Evolutionary conservation across 78 protist species (phyloP).

Genomic region (Dictyostelium purpureum): DNA sequence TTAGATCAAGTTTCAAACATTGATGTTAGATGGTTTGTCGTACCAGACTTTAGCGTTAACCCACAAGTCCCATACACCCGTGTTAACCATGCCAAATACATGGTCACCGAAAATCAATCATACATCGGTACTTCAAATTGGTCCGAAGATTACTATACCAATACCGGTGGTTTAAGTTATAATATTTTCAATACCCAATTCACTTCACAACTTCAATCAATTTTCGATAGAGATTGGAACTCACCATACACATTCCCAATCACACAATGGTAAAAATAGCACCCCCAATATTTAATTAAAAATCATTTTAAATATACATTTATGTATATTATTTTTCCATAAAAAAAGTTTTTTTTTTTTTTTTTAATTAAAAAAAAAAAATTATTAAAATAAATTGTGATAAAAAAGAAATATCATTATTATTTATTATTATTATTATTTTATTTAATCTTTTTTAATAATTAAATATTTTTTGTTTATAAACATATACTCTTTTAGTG

Average conservation of each 20-base stretch:
- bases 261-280: background rate
- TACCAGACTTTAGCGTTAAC: slow-evolving; percentile 66
- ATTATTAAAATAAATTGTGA: no score
- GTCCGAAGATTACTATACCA: slow-evolving; percentile 84
- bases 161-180: slow-evolving; percentile 76
- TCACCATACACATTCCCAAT: slow-evolving; percentile 65
- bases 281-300: background rate
- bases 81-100: slow-evolving; percentile 92
- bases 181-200: slow-evolving; percentile 35
- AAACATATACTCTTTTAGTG: no score
- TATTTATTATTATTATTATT: no score
- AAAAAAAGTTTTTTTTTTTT: no score
- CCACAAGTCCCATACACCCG: slow-evolving; percentile 87
- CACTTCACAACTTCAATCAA: slow-evolving; percentile 58
- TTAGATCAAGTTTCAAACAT: slow-evolving; percentile 60
- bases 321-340: no score
- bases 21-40: slow-evolving; percentile 77
- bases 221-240: slow-evolving; percentile 75
- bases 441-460: no score
- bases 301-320: no score
- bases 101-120: slow-evolving; percentile 86
- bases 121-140: slow-evolving; percentile 87
- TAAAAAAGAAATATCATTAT: no score
- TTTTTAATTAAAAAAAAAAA: no score
- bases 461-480: no score